phyloP scores from a whole-genome alignment of 345 rosid genomes.

The Populus nigra region DNA sequence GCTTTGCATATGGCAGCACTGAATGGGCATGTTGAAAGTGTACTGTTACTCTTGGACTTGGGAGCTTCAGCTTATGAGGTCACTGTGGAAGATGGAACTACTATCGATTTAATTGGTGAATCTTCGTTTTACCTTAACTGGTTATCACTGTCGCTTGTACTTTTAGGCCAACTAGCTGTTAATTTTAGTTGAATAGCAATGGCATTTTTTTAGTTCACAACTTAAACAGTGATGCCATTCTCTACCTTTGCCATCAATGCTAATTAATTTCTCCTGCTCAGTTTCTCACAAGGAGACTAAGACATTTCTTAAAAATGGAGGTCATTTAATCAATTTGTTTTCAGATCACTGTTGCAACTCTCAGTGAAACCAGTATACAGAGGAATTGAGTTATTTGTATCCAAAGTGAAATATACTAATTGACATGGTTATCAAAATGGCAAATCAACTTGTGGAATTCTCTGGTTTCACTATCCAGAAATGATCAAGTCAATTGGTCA shows the following conservation, averaged over 20 bases:
- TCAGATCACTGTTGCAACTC: not conserved
- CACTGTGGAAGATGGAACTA: slow-evolving; percentile 86
- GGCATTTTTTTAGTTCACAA: slow-evolving; percentile 1
- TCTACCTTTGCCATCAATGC: not conserved
- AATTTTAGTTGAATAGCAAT: not conserved
- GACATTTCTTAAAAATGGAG: not conserved
- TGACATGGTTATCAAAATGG: not conserved
- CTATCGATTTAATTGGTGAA: slow-evolving; percentile 88
- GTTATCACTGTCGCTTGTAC: not conserved
- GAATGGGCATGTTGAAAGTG: slow-evolving; percentile 79
- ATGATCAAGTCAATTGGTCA: not conserved
- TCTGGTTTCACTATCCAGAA: not conserved
- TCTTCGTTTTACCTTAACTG: not conserved
- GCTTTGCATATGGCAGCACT: slow-evolving; percentile 94
- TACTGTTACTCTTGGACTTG: slow-evolving; percentile 78
- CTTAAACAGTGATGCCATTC: not conserved
- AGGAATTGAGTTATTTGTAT: not conserved
- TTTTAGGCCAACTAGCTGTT: slow-evolving; percentile 3
- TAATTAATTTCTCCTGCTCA: not conserved
- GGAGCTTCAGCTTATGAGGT: slow-evolving; percentile 80
- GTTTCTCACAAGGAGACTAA: not conserved
- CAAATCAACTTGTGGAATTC: not conserved
- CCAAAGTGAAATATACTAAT: not conserved
- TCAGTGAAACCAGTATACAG: not conserved
- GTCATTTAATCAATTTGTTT: not conserved